Base-by-base conservation (phyloP, 257 asterid species). In the Solanum microdontum region DNA sequence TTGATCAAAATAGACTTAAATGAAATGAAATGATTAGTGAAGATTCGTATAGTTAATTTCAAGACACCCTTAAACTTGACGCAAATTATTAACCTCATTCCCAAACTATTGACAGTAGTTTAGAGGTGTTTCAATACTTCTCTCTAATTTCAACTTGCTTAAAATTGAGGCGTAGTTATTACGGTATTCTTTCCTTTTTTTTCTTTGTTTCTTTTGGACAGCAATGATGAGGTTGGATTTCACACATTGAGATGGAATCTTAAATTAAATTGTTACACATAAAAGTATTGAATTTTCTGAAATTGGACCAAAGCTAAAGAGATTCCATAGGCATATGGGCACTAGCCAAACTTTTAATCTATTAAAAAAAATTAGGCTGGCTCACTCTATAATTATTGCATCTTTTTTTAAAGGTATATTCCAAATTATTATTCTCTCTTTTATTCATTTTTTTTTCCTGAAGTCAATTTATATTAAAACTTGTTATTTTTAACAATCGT, bases 291-390 rank as follows among this genome's bases (percentile, higher is more conserved):
- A 82, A 48, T 45, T 82, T 82, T 82, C 10, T 48, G 24, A 82
- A 82, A 82, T 48, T 28, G 11, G 69, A 82, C 69, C 69, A 45
- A 82, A 17, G 58, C 69, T 17, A 82, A 82, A 48, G 69, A 82
- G 69, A 82, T 82, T 82, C 85, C 85, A 28, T 82, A 48, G 7
- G 43, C 85, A 80, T 80, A 80, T 80, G 84, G 84, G 68, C 84
- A 80, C 10, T 80, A 6, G 39, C 13, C 84, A 79, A 79, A 14
- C 17, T 26, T 8, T 79, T 79, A 7, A 26, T 79, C 66, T 45
- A 43, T 79, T 14, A 60, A 55, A 55, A 45, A 68, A 8, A 80
- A 48, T 80, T 80, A 45, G 85, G 85, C 85, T 82, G 85, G 39
- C 85, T 48, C 40, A 17, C 28, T 82, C 85, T 48, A 48, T 82